Base-by-base conservation (phyloP, 305 asterid species). In the Lippia alba region DNA sequence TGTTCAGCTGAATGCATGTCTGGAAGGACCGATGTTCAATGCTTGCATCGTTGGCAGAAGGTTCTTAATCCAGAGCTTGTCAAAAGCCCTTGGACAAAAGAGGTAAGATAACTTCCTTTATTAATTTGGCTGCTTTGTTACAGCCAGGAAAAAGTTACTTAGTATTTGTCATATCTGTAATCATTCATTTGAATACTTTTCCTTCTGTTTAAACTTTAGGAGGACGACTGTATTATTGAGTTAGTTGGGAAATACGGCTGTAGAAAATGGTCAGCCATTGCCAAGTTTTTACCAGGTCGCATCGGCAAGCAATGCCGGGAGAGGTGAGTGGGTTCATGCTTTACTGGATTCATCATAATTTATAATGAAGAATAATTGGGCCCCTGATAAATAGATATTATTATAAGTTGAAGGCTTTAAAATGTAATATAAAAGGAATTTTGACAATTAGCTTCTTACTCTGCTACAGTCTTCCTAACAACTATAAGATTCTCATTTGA, bases 291-390 rank as follows among this genome's bases (percentile, higher is more conserved):
- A 79, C 90, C 83, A 48, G 98, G 98, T 76, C 97, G 97, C 62
- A 92, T 85, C 64, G 98, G 98, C 59, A 92, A 92, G 87, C 98
- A 92, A 70, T 92, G 96, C 73, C 80, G 98, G 15, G 97, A 90
- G 79, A 92, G 96, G 96, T 85, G 67, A 80, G 74, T 56, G 45
- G 33, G 24, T 54, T 60, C 51, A 14, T 60, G 62, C 17, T 74
- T 59, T 45, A 55, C 63, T 16, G 19, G 12, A 15, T 34, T 64
- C 32, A 48, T 66, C 12, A 17, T 20, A 18, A 36, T 36, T 5
- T 36, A 36, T 36, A 36, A 36, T 36, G 41, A 8, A 36, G 30
- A 24, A 24, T 24, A 24, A 24, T 24, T 24, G 30, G 30, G 2
- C 30, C 3, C 30, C 30, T 56, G 63, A 48, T 56, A 69, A 24